A percentile compares a stretch with the other conserved stretches of the same genome.
These are phyloP conservation scores for Rhodotorula babjevae DNA, from an alignment of 768 basidiomycete genomes.

Conservation along the genomic window DNA sequence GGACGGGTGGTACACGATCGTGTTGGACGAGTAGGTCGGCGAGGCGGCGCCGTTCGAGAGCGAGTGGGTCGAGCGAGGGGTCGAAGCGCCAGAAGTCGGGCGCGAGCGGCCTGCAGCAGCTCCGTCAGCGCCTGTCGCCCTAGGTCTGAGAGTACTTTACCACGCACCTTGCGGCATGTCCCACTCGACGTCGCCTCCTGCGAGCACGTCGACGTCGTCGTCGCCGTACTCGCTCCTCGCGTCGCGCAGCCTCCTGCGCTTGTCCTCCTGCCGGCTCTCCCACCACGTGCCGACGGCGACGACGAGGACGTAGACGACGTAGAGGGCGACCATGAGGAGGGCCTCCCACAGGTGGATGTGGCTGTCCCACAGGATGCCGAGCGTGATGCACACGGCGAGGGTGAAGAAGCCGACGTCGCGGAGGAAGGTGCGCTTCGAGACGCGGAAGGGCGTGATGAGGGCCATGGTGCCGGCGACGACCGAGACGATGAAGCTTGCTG, in stretches of 20 bases:
- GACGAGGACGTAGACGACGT: constrained; percentile 67
- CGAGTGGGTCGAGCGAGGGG: constrained; percentile 3
- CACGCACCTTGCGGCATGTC: not conserved
- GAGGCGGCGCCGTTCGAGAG: constrained; percentile 14
- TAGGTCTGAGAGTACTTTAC: fast-evolving
- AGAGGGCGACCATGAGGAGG: constrained; percentile 63
- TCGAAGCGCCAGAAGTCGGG: constrained; percentile 12
- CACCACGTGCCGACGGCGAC: constrained; percentile 73
- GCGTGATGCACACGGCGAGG: constrained; percentile 67
- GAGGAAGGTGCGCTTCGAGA: constrained; percentile 71
- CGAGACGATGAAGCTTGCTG: constrained; percentile 90
- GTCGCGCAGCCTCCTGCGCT: constrained; percentile 54
- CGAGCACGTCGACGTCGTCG: constrained; percentile 46
- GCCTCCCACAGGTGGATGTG: constrained; percentile 70
- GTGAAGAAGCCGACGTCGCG: constrained; percentile 94
- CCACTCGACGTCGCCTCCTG: constrained; percentile 19
- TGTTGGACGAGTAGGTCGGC: constrained; percentile 18
- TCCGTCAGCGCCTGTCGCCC: not conserved
- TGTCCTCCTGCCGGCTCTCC: constrained; percentile 60
- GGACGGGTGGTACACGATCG: constrained; percentile 14
- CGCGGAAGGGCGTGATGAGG: constrained; percentile 88
- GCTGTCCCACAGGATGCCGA: constrained; percentile 73
- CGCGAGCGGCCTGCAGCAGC: constrained; percentile 2
- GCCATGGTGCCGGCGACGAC: constrained; percentile 98
- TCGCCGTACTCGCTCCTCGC: constrained; percentile 48